A percentile compares a stretch with the other conserved stretches of the same genome.
Conservation (phyloP, 306 rosid species). For the Quercus ilex region DNA sequence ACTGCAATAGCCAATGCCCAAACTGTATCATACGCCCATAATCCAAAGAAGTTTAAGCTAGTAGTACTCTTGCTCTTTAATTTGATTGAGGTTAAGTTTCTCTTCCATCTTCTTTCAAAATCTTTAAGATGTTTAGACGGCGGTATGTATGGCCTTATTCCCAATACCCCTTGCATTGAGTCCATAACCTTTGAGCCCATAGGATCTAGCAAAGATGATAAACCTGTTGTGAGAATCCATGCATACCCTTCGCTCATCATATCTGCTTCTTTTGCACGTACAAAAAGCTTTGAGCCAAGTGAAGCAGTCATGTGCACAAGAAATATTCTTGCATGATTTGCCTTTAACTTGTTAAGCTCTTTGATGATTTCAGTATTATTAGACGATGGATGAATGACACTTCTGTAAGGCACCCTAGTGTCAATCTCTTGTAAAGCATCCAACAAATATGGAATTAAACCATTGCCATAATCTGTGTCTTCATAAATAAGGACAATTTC, state of each 20-base stretch:
- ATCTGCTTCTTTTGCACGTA: constrained; percentile 11
- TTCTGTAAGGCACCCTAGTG: constrained; percentile 13
- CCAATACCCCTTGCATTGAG: constrained; percentile 44
- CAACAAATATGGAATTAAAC: constrained; percentile 26
- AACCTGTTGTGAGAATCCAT: constrained; percentile 20
- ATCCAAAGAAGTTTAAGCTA: constrained; percentile 11
- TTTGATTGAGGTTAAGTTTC: background rate
- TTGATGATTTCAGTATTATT: background rate
- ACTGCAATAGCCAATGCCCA: constrained; percentile 28
- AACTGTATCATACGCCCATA: constrained; percentile 44
- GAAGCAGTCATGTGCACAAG: constrained; percentile 34
- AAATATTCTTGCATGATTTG: constrained; percentile 9
- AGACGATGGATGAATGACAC: constrained; percentile 15
- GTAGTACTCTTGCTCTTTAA: background rate
- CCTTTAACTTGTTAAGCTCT: constrained; percentile 20
- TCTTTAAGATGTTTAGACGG: background rate
- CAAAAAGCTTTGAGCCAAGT: constrained; percentile 23
- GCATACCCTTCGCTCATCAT: constrained; percentile 28
- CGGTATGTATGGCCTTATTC: constrained; percentile 27
- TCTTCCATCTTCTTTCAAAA: constrained; percentile 18
- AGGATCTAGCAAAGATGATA: constrained; percentile 23
- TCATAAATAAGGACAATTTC: constrained; percentile 35
- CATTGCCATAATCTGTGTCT: constrained; percentile 39
- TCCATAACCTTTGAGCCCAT: background rate
- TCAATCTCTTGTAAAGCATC: constrained; percentile 25